A percentile compares a stretch with the other conserved stretches of the same genome.
Conservation (phyloP, 176 grass and related monocot genomes). For the Phoenix roebelenii region DNA sequence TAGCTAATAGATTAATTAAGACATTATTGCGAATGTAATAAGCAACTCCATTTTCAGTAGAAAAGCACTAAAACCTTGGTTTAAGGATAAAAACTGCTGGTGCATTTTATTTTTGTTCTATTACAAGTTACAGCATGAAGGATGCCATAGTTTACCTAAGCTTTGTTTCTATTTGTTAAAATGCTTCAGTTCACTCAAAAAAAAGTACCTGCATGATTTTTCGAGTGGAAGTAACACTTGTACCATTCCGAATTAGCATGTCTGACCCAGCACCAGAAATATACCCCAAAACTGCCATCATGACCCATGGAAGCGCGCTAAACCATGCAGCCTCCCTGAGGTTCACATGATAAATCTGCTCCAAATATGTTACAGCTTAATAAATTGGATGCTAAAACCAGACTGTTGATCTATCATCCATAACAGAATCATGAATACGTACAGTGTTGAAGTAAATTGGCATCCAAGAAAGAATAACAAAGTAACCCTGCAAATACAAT, state of each 20-base stretch:
- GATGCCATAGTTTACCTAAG: too few relatives aligned
- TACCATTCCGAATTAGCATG: slow-evolving; percentile 63
- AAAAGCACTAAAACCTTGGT: too few relatives aligned
- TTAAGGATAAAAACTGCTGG: too few relatives aligned
- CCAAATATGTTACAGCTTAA: neutral
- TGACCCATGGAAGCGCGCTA: slow-evolving; percentile 94
- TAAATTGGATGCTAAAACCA: too few relatives aligned
- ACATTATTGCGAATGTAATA: too few relatives aligned
- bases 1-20: too few relatives aligned
- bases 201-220: slow-evolving; percentile 91
- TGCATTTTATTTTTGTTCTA: too few relatives aligned
- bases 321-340: slow-evolving; percentile 98
- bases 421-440: slow-evolving; percentile 22
- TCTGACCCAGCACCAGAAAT: slow-evolving; percentile 72
- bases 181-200: neutral
- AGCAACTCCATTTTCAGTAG: too few relatives aligned
- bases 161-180: too few relatives aligned
- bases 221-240: slow-evolving; percentile 66
- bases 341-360: slow-evolving; percentile 80
- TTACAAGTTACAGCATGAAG: too few relatives aligned
- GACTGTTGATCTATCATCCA: neutral
- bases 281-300: slow-evolving; percentile 98
- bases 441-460: slow-evolving; percentile 95
- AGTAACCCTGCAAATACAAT: slow-evolving; percentile 84
- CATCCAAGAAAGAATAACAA: slow-evolving; percentile 98